phyloP scores from a whole-genome alignment of 2,329 filamentous ascomycete species.

The Neonectria neomacrospora region DNA sequence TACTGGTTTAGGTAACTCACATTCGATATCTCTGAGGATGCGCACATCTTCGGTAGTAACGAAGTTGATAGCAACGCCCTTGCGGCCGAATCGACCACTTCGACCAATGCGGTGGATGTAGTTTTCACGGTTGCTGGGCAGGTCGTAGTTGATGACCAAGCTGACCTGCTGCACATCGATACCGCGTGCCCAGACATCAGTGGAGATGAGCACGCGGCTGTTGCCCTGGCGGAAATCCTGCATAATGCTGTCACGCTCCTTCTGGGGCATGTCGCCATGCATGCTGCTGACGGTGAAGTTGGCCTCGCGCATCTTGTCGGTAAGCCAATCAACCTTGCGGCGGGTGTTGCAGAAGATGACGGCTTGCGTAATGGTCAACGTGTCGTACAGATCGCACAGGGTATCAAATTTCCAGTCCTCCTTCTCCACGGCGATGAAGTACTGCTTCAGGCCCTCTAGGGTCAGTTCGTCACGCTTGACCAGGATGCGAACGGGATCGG shows the following conservation, averaged over 20 bases:
- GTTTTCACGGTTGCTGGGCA: constrained; percentile 98
- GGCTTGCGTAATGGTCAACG: constrained; percentile 96
- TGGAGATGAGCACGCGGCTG: constrained; percentile 94
- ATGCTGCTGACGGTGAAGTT: constrained; percentile 99
- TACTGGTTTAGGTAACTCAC: constrained; percentile 61
- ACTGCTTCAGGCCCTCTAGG: constrained; percentile 96
- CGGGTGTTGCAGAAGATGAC: constrained; percentile 99
- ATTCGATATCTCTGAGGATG: constrained; percentile 95
- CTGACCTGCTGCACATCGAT: constrained; percentile 99
- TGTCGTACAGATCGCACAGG: constrained; percentile 98
- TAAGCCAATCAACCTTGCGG: constrained; percentile 99
- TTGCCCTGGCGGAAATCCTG: constrained; percentile 98
- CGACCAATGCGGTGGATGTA: constrained; percentile 99
- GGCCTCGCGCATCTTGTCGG: constrained; percentile 98
- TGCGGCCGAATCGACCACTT: constrained; percentile 93
- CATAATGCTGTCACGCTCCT: constrained; percentile 99
- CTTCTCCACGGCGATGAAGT: constrained; percentile 99
- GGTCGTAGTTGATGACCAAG: constrained; percentile 98
- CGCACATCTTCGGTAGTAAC: constrained; percentile 98
- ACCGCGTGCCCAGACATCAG: constrained; percentile 96
- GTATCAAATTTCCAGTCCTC: constrained; percentile 99
- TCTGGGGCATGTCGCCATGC: constrained; percentile 99
- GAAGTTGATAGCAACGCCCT: constrained; percentile 99
- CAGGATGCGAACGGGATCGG: constrained; percentile 92
- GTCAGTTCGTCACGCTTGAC: constrained; percentile 99